phyloP scores from a whole-genome alignment of 2,329 filamentous ascomycete genomes.

The Colletotrichum endophyticum region DNA sequence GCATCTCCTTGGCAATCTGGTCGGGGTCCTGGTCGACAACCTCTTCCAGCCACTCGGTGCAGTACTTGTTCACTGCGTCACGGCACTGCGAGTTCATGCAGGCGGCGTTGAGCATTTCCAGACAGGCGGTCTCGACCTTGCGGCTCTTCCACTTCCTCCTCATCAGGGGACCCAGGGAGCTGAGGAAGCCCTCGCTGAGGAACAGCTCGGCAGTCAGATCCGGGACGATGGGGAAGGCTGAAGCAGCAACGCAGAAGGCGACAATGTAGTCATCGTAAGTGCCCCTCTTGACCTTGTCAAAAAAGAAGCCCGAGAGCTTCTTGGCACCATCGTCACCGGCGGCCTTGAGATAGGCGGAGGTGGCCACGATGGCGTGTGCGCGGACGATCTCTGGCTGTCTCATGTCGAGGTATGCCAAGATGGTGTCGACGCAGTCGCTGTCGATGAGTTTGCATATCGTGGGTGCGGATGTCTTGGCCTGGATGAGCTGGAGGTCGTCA shows the following conservation, averaged over 20 bases:
- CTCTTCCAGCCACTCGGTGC: slow-evolving; percentile 85
- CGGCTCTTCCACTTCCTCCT: slow-evolving; percentile 81
- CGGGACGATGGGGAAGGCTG: slow-evolving; percentile 85
- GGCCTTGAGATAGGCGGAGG: slow-evolving; percentile 82
- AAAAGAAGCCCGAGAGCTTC: slow-evolving; percentile 77
- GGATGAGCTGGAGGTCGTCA: slow-evolving; percentile 50
- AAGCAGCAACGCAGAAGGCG: slow-evolving; percentile 90
- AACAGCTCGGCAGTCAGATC: slow-evolving; percentile 79
- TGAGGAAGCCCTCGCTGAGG: slow-evolving; percentile 85
- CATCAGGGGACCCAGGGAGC: slow-evolving; percentile 77
- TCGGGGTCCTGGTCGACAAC: slow-evolving; percentile 77
- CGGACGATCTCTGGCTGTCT: slow-evolving; percentile 75
- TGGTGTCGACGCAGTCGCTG: slow-evolving; percentile 78
- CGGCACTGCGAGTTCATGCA: slow-evolving; percentile 86
- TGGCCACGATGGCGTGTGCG: slow-evolving; percentile 81
- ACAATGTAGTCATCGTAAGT: slow-evolving; percentile 89
- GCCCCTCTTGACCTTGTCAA: slow-evolving; percentile 70
- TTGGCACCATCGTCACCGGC: slow-evolving; percentile 73
- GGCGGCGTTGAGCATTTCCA: slow-evolving; percentile 90
- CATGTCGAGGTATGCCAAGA: slow-evolving; percentile 87
- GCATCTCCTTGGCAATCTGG: slow-evolving; percentile 52
- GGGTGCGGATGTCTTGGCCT: slow-evolving; percentile 42
- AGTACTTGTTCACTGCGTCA: slow-evolving; percentile 84
- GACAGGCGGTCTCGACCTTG: slow-evolving; percentile 83
- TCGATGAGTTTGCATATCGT: slow-evolving; percentile 70